Evolutionary conservation across 106 monocot genomes (phyloP).

Genomic region (Dendrobium huoshanense): DNA sequence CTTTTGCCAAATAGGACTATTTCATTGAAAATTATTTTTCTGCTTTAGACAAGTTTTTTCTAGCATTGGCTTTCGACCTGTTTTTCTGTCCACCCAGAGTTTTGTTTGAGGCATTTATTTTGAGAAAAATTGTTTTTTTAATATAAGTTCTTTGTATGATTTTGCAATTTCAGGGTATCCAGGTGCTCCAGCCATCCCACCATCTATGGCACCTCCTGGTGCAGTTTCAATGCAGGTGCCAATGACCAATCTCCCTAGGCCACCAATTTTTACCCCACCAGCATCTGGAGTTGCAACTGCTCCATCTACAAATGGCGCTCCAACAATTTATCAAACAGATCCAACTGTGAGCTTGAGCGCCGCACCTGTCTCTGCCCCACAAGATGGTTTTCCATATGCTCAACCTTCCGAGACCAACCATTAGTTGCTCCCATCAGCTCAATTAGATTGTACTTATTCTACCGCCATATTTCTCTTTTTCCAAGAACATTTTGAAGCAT

Average conservation of each 20-base stretch:
- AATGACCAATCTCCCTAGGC: slow-evolving; percentile 15
- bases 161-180: slow-evolving; percentile 15
- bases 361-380: slow-evolving; percentile 6
- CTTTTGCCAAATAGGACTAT: background rate
- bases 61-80: too few species aligned
- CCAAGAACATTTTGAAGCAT: background rate
- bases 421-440: slow-evolving; percentile 1
- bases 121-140: background rate
- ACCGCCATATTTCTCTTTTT: background rate
- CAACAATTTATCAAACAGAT: slow-evolving; percentile 1
- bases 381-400: slow-evolving; percentile 17
- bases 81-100: background rate
- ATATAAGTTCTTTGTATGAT: background rate
- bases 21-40: too few species aligned
- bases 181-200: slow-evolving; percentile 8
- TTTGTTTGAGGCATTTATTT: background rate
- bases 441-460: background rate
- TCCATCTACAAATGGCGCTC: slow-evolving; percentile 4
- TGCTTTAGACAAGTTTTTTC: too few species aligned
- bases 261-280: slow-evolving; percentile 20
- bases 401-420: slow-evolving; percentile 20
- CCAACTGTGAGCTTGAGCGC: background rate
- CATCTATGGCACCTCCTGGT: slow-evolving; percentile 16
- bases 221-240: slow-evolving; percentile 24
- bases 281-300: slow-evolving; percentile 6